phyloP scores from a whole-genome alignment of 352 stramenopile species.

The Phytophthora colocasiae region DNA sequence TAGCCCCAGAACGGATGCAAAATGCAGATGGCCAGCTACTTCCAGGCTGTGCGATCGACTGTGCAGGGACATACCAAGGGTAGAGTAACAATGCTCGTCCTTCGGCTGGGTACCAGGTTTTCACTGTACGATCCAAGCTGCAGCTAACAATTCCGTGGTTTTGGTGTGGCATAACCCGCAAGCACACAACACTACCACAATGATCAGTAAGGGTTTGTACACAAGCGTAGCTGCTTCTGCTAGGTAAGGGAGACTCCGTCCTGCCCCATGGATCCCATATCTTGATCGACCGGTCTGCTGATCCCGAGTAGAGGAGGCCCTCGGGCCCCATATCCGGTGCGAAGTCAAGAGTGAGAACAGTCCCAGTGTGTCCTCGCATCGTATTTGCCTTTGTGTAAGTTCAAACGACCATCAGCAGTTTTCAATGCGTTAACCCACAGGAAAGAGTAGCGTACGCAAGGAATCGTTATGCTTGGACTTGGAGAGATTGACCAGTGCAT shows the following conservation, averaged over 20 bases:
- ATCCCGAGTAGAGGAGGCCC: conserved; percentile 71
- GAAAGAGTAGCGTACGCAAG: conserved; percentile 40
- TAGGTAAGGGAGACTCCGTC: conserved; percentile 48
- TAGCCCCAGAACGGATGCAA: conserved; percentile 57
- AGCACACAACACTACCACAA: conserved; percentile 53
- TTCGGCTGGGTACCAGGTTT: conserved; percentile 67
- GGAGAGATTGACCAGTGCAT: conserved; percentile 65
- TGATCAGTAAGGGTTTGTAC: conserved; percentile 76
- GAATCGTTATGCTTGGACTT: conserved; percentile 49
- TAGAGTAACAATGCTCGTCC: conserved; percentile 70
- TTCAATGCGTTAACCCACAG: neutral
- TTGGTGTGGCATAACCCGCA: conserved; percentile 57
- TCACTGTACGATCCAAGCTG: conserved; percentile 74
- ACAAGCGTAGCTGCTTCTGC: conserved; percentile 35
- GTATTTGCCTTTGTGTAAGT: conserved; percentile 42
- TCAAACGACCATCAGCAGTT: neutral
- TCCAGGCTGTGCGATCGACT: conserved; percentile 62
- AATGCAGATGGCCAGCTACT: conserved; percentile 65
- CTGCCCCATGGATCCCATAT: conserved; percentile 74
- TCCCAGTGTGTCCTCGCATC: conserved; percentile 58
- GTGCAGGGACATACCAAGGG: conserved; percentile 67
- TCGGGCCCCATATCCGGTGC: conserved; percentile 45
- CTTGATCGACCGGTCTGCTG: conserved; percentile 72
- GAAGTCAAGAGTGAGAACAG: conserved; percentile 64
- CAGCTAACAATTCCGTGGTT: conserved; percentile 69